Evolutionary conservation across 2,329 filamentous ascomycete species (phyloP), one percentile per base, ranked within the genome.

Genomic region (Xylariaceae sp.): DNA sequence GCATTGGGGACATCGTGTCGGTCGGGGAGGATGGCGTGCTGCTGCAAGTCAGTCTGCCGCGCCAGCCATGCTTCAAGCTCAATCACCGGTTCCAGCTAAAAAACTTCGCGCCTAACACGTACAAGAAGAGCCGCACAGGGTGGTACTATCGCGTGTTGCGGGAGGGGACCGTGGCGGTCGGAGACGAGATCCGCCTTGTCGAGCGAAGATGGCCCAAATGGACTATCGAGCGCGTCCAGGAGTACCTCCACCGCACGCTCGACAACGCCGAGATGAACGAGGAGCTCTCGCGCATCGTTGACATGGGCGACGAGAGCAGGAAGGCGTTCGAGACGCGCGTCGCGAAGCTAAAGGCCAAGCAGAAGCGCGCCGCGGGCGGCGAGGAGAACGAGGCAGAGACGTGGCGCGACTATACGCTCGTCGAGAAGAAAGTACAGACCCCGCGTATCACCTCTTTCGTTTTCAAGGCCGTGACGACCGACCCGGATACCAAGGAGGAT

Each of bases 61-160:
- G 85, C 13, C 80, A 84, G 59, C 85, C 85, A 8, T 88, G 85
- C 71, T 88, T 81, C 72, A 88, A 88, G 65, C 76, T 88, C 7
- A 88, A 88, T 64, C 84, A 87, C 61, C 82, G 85, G 1, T 88
- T 88, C 67, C 76, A 80, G 27, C 71, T 86, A 8, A 82, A 82
- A 61, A 80, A 84, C 55, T 86, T 88, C 68, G 81, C 84, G 3
- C 79, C 79, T 0, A 73, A 76, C 16, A 81, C 82, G 0, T 85
- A 81, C 69, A 75, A 77, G 56, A 73, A 73, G 2, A 81, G 81
- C 52, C 78, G 84, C 1, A 87, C 84, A 0, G 85, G 85, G 0
- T 88, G 84, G 85, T 82, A 87, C 64, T 87, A 87, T 59, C 79
- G 84, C 2, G 80, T 88, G 1, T 64, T 87, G 13, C 71, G 73